phyloP scores from a whole-genome alignment of 73 alveolate genomes.

The Durusdinium trenchii region DNA sequence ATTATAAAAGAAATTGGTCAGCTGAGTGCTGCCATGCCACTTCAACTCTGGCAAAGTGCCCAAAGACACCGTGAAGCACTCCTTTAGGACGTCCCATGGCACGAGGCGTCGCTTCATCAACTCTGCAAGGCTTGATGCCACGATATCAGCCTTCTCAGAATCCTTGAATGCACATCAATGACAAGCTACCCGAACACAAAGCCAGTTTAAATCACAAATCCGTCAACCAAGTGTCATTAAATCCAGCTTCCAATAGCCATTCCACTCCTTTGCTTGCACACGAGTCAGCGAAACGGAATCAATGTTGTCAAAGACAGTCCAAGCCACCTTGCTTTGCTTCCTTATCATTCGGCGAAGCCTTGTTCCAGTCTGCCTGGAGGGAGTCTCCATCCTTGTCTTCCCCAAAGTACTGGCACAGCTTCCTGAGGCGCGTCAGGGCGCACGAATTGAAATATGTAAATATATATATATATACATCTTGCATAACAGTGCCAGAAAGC shows the following conservation, averaged over 20 bases:
- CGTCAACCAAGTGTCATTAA: slow-evolving; percentile 37
- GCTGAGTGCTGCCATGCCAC: slow-evolving; percentile 28
- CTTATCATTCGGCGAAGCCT: slow-evolving; percentile 57
- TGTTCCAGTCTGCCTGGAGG: slow-evolving; percentile 78
- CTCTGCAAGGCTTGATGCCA: slow-evolving; percentile 23
- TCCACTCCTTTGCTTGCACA: slow-evolving; percentile 14
- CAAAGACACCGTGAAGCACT: slow-evolving; percentile 15
- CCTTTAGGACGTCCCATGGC: slow-evolving; percentile 60
- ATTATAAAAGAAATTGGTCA: background rate
- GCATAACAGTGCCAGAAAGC: background rate
- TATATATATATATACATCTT: too few species aligned
- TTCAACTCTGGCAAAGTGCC: slow-evolving; percentile 29
- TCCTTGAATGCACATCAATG: background rate
- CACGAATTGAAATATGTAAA: too few species aligned
- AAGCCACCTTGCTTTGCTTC: slow-evolving; percentile 80
- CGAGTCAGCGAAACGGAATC: background rate
- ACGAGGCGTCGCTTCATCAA: slow-evolving; percentile 27
- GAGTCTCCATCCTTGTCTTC: slow-evolving; percentile 77
- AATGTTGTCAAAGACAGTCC: background rate
- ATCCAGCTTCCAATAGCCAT: slow-evolving; percentile 75
- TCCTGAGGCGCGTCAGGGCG: too few species aligned
- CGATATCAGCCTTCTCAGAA: background rate
- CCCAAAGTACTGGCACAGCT: slow-evolving; percentile 75
- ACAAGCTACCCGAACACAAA: background rate
- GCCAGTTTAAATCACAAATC: background rate